These are phyloP conservation scores for Penicillium brevicompactum DNA, from an alignment of 2,329 filamentous ascomycete genomes.

Conservation along the genomic window DNA sequence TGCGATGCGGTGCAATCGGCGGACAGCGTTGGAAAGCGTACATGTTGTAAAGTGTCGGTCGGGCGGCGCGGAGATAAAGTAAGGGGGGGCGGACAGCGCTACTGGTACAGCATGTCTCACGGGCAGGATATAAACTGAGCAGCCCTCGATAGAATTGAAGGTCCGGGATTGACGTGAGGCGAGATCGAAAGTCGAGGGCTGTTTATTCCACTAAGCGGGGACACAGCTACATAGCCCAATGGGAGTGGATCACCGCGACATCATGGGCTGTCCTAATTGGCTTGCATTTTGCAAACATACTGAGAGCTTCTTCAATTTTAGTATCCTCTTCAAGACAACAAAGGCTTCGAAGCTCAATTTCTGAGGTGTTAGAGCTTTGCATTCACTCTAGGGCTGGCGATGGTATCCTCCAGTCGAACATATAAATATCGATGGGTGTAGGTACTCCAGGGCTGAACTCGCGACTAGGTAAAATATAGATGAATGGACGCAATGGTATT, in stretches of 20 bases:
- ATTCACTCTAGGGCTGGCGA: too few relatives aligned
- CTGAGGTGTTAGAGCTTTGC: too few relatives aligned
- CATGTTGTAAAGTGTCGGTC: slow-evolving; percentile 19
- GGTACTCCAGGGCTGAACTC: too few relatives aligned
- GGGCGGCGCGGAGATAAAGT: slow-evolving; percentile 9
- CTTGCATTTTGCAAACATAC: not conserved
- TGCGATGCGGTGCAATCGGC: not conserved
- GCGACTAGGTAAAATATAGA: too few relatives aligned
- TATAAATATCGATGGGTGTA: too few relatives aligned
- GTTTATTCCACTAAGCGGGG: slow-evolving; percentile 1
- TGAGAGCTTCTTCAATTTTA: not conserved
- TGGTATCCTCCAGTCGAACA: too few relatives aligned
- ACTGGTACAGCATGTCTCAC: slow-evolving; percentile 11
- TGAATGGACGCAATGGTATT: too few relatives aligned
- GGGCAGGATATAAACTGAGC: not conserved
- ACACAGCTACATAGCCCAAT: not conserved
- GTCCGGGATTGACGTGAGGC: not conserved
- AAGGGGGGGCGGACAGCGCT: slow-evolving; percentile 7
- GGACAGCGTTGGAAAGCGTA: slow-evolving; percentile 18
- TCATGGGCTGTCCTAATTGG: not conserved
- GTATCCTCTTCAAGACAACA: too few relatives aligned
- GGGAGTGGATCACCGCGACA: not conserved
- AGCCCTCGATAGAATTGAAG: not conserved
- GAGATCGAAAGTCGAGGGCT: slow-evolving; percentile 4
- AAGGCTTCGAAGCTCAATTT: too few relatives aligned